Evolutionary conservation across 2,329 filamentous ascomycete genomes (phyloP).

Genomic region (Colletotrichum lindemuthianum): DNA sequence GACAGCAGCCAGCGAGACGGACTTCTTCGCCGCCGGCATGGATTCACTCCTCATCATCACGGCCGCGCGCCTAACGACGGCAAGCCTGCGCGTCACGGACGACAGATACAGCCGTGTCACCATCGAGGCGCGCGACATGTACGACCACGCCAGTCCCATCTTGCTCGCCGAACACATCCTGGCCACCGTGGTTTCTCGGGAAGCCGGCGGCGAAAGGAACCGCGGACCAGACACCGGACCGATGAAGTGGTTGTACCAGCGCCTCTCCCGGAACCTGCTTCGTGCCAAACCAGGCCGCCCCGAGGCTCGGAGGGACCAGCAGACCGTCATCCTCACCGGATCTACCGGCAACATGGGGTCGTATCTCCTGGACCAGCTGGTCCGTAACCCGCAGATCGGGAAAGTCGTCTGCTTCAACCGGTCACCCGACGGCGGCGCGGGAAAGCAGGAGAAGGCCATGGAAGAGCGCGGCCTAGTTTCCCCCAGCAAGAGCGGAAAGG

Average conservation of each 20-base stretch:
- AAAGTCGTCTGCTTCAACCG: conserved; percentile 28
- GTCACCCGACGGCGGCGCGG: conserved; percentile 24
- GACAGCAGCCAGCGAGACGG: conserved; percentile 40
- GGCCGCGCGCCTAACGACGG: conserved; percentile 46
- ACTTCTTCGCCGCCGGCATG: conserved; percentile 51
- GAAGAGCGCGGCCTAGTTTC: conserved; percentile 11
- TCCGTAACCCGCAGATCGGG: conserved; percentile 35
- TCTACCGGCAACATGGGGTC: conserved; percentile 33
- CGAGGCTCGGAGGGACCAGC: conserved; percentile 44
- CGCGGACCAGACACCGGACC: conserved; percentile 2
- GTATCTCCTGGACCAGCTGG: conserved; percentile 24
- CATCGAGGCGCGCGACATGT: conserved; percentile 51
- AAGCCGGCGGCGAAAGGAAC: background rate
- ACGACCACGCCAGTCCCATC: conserved; percentile 48
- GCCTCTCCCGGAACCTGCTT: conserved; percentile 46
- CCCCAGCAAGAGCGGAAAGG: conserved; percentile 21
- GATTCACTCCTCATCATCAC: conserved; percentile 52
- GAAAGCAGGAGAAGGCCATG: conserved; percentile 28
- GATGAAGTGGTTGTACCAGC: conserved; percentile 47
- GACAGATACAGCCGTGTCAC: conserved; percentile 45
- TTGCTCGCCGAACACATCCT: conserved; percentile 46
- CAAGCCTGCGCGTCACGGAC: conserved; percentile 45
- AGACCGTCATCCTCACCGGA: conserved; percentile 33
- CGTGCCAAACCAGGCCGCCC: conserved; percentile 40
- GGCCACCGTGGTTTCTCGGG: background rate